Conservation (phyloP, 2,329 filamentous ascomycete species). For the Elsinoe perseae region DNA sequence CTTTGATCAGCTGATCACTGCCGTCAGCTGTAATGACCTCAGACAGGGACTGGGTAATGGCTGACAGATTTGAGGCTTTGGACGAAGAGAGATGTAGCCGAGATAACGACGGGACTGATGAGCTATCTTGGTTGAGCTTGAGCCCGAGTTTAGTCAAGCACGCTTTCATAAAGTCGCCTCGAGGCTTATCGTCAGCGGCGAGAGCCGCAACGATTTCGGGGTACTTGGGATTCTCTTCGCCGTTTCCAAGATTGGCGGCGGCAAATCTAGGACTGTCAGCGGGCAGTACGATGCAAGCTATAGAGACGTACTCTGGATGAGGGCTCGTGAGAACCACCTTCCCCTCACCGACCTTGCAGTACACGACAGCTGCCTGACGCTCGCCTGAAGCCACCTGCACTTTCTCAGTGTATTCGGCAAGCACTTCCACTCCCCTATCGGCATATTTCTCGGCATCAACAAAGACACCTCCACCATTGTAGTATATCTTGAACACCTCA, state of each 20-base stretch:
- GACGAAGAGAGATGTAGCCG: constrained; percentile 71
- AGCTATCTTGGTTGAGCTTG: constrained; percentile 61
- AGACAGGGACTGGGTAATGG: constrained; percentile 58
- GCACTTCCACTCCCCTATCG: constrained; percentile 62
- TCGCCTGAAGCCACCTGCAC: constrained; percentile 69
- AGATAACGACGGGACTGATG: constrained; percentile 70
- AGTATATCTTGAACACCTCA: constrained; percentile 66
- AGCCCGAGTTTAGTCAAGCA: constrained; percentile 75
- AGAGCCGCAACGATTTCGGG: constrained; percentile 61
- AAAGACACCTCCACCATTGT: constrained; percentile 92
- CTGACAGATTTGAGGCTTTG: constrained; percentile 55
- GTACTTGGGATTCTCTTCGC: constrained; percentile 59
- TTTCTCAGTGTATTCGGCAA: constrained; percentile 70
- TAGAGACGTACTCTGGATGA: constrained; percentile 70
- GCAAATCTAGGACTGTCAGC: constrained; percentile 58
- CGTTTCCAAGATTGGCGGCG: constrained; percentile 64
- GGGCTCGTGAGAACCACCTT: constrained; percentile 73
- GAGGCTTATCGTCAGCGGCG: constrained; percentile 58
- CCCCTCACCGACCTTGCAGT: constrained; percentile 74
- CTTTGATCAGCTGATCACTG: constrained; percentile 64
- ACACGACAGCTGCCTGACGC: constrained; percentile 70
- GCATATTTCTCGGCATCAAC: constrained; percentile 62
- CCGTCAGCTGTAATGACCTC: constrained; percentile 51
- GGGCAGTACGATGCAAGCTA: background rate
- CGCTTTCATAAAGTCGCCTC: constrained; percentile 68